Evolutionary conservation across 345 rosid genomes (phyloP), one percentile per base, ranked within the genome.

Genomic region (Sapria himalayana): DNA sequence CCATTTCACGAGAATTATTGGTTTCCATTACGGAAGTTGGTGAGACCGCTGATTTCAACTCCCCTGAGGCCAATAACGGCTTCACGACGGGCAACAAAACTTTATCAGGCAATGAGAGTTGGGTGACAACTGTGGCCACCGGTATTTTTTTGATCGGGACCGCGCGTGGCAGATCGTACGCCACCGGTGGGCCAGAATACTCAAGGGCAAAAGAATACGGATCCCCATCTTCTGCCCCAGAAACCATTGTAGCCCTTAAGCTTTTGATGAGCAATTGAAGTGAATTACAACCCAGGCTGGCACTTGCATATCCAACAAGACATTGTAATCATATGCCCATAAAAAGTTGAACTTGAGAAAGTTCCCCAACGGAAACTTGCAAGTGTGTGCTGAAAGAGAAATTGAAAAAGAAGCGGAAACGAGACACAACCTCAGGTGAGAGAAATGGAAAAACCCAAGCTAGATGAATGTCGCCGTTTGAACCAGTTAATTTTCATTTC

Each of bases 71-170:
- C 5, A 68, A 19, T 45, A 91, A 58, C 8, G 99, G 99, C 24
- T 74, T 92, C 20, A 84, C 74, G 16, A 89, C 85, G 9, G 99
- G 99, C 11, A 79, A 63, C 15, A 73, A 54, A 41, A 79, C 57
- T 33, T 70, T 52, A 9, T 66, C 71, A 11, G 72, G 58, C 18
- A 72, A 40, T 32, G 77, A 62, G 15, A 75, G 72, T 52, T 74
- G 74, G n/a, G 89, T 52, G 23, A 77, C 95, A 0, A 77, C 93
- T 12, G 93, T 61, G n/a, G 99, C 99, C n/a, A 89, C 80, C 4
- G 99, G 99, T 54, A 89, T 79, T 32, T 50, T 69, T 62, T 80
- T 89, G 57, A 89, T 71, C 1, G 99, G 99, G 49, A 73, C 64
- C 3, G 95, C 99, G 17, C 79, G 78, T 11, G 99, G 99, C 20